A percentile compares a stretch with the other conserved stretches of the same genome.
Evolutionary conservation across 495 filamentous ascomycete genomes (phyloP).

Genomic region (Xylaria venustula): DNA sequence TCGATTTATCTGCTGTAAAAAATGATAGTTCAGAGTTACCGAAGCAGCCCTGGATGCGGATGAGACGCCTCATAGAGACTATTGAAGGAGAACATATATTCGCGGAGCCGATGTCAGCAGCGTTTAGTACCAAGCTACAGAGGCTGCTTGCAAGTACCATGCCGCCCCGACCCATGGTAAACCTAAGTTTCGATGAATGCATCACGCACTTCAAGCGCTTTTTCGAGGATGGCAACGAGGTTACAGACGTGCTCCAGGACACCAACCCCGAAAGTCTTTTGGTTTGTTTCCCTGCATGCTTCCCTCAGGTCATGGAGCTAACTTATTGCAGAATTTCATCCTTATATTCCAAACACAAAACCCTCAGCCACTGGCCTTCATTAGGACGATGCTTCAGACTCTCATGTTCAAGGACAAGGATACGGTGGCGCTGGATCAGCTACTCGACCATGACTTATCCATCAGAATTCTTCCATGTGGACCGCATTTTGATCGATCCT

Average conservation of each 20-base stretch:
- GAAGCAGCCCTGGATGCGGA: constrained; percentile 47
- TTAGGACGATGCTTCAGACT: constrained; percentile 75
- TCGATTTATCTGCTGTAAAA: constrained; percentile 43
- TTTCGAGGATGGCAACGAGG: constrained; percentile 68
- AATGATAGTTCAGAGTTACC: constrained; percentile 40
- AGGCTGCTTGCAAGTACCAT: constrained; percentile 86
- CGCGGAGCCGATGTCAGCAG: constrained; percentile 65
- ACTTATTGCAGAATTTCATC: constrained; percentile 56
- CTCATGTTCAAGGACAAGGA: constrained; percentile 71
- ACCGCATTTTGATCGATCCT: constrained; percentile 66
- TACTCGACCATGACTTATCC: constrained; percentile 76
- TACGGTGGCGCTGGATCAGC: constrained; percentile 63
- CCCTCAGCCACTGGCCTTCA: constrained; percentile 79
- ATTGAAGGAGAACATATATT: constrained; percentile 58
- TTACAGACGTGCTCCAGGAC: constrained; percentile 67
- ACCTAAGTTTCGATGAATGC: constrained; percentile 69
- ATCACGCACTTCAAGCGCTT: constrained; percentile 66
- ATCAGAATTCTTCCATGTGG: constrained; percentile 73
- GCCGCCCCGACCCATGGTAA: constrained; percentile 86
- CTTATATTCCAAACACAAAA: constrained; percentile 72
- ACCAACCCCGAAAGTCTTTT: constrained; percentile 65
- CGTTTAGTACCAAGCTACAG: constrained; percentile 90
- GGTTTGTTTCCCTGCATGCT: constrained; percentile 32
- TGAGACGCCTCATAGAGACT: constrained; percentile 43
- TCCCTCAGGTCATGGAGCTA: not conserved